These are phyloP conservation scores for Xylaria polymorpha DNA, from an alignment of 2,329 filamentous ascomycete species.

Conservation along the genomic window DNA sequence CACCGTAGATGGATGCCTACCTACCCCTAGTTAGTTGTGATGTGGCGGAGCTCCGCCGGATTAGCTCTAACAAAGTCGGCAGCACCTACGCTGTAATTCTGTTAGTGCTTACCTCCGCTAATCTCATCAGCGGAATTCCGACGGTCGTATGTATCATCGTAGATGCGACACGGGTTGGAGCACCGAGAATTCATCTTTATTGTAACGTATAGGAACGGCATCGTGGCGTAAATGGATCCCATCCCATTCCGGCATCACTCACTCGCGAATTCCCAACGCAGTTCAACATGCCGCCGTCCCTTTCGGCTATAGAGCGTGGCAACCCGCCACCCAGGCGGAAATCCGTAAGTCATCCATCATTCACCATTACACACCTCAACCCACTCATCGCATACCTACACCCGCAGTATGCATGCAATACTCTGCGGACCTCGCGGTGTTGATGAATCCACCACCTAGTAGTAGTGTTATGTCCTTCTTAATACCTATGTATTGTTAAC, in stretches of 20 bases:
- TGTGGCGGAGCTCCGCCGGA: conserved; percentile 34
- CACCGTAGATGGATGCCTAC: background rate
- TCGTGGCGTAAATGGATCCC: background rate
- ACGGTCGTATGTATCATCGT: background rate
- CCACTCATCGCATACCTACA: background rate
- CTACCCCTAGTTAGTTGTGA: background rate
- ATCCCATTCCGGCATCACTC: background rate
- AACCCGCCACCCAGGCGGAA: conserved; percentile 41
- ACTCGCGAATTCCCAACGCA: background rate
- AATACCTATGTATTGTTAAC: conserved; percentile 10
- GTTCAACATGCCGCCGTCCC: conserved; percentile 26
- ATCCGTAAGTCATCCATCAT: conserved; percentile 32
- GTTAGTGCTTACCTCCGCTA: conserved; percentile 10
- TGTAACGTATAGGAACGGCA: too few species aligned
- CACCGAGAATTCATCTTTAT: background rate
- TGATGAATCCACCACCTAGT: background rate
- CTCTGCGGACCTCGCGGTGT: background rate
- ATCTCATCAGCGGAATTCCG: conserved; percentile 22
- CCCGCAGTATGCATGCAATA: background rate
- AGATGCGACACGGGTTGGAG: background rate
- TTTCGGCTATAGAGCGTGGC: conserved; percentile 38
- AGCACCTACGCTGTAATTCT: background rate
- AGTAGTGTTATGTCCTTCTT: background rate
- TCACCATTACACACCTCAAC: too few species aligned
- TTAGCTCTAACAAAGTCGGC: conserved; percentile 11